Base-by-base conservation (phyloP, 768 basidiomycete species). In the Kwoniella newhampshirensis region DNA sequence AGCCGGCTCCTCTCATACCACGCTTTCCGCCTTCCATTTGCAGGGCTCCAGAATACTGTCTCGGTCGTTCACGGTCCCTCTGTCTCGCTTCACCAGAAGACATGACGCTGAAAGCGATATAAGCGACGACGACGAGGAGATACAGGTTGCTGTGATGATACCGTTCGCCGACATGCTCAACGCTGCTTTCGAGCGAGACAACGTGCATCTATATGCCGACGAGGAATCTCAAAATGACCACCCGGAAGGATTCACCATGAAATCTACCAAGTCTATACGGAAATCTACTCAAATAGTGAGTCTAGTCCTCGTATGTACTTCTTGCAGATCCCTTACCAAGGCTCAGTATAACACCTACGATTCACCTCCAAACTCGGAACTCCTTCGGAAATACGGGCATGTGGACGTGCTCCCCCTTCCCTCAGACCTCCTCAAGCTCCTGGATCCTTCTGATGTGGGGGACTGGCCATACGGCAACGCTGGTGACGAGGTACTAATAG, bases 151-250 rank as follows among this genome's bases (percentile, higher is more conserved):
- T 9, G 85, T 88, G 2, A 92, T 98, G 91, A 88, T 97, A 3
- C 93, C 94, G 0, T 85, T 98, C 79, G 96, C 96, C 2, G 96
- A 99, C 76, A 85, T 98, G 79, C 79, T 99, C 46, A 99, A 99
- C 68, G 96, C 94, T 11, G 83, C 86, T 51, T 89, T 84, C 73
- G 86, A 84, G 7, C 82, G 82, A 36, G 87, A 91, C 73, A 98
- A 97, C 62, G 91, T 90, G 0, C 87, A 86, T 65, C 77, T 98
- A 11, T 93, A 89, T 67, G 84, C 90, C 68, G 89, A 91, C 67
- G 81, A 85, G 46, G 78, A 54, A 21, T 48, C 58, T 20, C 51
- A 25, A 51, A 4, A 6, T 12, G 25, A 17, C 15, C 28, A 12
- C 23, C 26, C 48, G 13, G 51, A 60, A 32, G 63, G 63, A 7